Percentiles rank a stretch among this genome's conserved stretches.
phyloP scores from a whole-genome alignment of 2,329 filamentous ascomycete species.

The Xylariaceae sp. region DNA sequence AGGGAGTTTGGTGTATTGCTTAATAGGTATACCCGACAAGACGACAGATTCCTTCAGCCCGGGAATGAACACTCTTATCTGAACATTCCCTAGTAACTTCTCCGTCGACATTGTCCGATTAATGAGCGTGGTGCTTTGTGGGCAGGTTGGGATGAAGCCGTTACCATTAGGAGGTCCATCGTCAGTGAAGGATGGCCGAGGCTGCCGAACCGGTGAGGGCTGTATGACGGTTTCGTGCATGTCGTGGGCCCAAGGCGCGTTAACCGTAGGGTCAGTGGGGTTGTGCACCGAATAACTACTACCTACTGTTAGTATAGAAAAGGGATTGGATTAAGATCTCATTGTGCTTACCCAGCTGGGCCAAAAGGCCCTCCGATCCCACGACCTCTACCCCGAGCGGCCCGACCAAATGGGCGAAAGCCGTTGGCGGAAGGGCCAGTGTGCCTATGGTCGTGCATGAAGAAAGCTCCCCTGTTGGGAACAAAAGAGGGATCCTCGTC shows the following conservation, averaged over 20 bases:
- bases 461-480: constrained; percentile 89
- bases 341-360: constrained; percentile 56
- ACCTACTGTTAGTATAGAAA: constrained; percentile 18
- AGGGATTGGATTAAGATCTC: not conserved
- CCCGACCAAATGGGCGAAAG: constrained; percentile 65
- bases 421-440: constrained; percentile 72
- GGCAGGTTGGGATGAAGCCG: constrained; percentile 50
- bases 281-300: constrained; percentile 38
- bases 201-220: constrained; percentile 37
- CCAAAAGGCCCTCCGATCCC: constrained; percentile 52
- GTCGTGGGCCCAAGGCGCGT: constrained; percentile 84
- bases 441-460: constrained; percentile 90
- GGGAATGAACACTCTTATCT: constrained; percentile 75
- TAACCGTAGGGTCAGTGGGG: constrained; percentile 57
- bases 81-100: constrained; percentile 75
- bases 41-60: constrained; percentile 65
- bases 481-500: constrained; percentile 91
- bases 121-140: constrained; percentile 58
- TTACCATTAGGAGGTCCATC: constrained; percentile 52
- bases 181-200: constrained; percentile 39
- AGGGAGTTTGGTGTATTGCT: constrained; percentile 88
- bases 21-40: constrained; percentile 72
- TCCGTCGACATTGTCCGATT: constrained; percentile 79
- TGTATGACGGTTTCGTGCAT: constrained; percentile 71
- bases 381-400: constrained; percentile 56